Base-by-base conservation (phyloP, 2,329 filamentous ascomycete species). In the Blastomyces silverae region DNA sequence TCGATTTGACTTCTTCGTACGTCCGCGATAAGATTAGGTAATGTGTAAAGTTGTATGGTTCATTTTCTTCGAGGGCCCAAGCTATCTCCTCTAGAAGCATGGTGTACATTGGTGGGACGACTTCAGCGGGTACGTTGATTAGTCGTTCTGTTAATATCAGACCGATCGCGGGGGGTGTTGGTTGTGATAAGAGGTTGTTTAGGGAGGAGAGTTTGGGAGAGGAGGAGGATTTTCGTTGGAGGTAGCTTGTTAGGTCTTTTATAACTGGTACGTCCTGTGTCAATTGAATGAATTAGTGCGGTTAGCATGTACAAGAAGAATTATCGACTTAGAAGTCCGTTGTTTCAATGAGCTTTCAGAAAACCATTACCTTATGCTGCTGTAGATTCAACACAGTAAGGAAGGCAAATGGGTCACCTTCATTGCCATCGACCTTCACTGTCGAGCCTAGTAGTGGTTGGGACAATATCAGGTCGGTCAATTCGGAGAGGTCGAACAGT, bases 381-480 rank as follows among this genome's bases (percentile, higher is more conserved):
- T 87, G 83, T 59, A 94, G 79, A 74, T 96, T 97, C 66, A 99
- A 79, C 8, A 91, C 89, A 0, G 92, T 96, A 67, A 97, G 81
- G 77, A 99, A 90, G 13, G 93, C 92, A 77, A 94, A 97, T 1
- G 94, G 89, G 73, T 97, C 94, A 57, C 87, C 90, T 72, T 92
- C 91, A 73, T 94, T 92, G 71, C 92, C 92, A 71, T 97, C 93
- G n/a, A 94, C 90, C 79, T 99, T 99, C 70, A 97, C 91, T 0
- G 93, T 97, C 13, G 92, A 96, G 64, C 94, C 94, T 57, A 99
- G 87, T 25, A 89, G 86, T 11, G 90, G 87, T 77, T 99, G 93
- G 59, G 89, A 87, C 63, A 97, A 81, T 71, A 99, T 89, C 67
- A 97, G 79, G 75, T 97, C 91, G 44, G 92, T 84, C 61, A 99